Evolutionary conservation across 2,329 filamentous ascomycete species (phyloP), one percentile per base, ranked within the genome.

Genomic region (Nemania abortiva): DNA sequence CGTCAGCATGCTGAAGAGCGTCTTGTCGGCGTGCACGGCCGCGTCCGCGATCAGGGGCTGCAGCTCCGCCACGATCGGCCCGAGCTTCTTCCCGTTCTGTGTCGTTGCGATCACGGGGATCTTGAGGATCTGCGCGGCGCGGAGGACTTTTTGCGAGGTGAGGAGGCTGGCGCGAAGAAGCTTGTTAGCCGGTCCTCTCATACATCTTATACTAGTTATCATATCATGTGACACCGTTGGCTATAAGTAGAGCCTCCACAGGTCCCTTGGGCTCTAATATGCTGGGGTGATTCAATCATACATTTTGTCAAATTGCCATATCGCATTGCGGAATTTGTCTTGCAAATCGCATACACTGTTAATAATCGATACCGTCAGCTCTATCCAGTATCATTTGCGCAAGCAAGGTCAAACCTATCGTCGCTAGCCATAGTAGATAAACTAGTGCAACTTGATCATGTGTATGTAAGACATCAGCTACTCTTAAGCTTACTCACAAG

Each of bases 331-430:
- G 82, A 98, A 98, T 81, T 94, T 97, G 74, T 98, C 95, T 83
- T 98, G 95, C 72, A 98, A 86, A 78, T 98, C 95, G 83, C 95
- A 98, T 78, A 98, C 89, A 77, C 95, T 98, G 64, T 27, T 3
- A 49, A 52, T 39, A 11, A 29, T 42, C 18, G n/a, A 45, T n/a
- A 6, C 42, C 11, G 67, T 77, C 62, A 77, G 72, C 60, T 52
- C 31, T 47, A 15, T 20, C 10, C 24, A 5, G 42, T 9, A 34
- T 3, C 7, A 37, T 18, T 11, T 24, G 11, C 47, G 18, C 10
- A n/a, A 37, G 18, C 11, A 1, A 5, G 20, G 10, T 31, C 27
- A 10, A 4, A 56, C 29, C 54, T 18, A 47, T 37, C 2, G 10
- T 57, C 34, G 31, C 18, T 24, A 29, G 11, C 20, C 39, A 50